Evolutionary conservation across 2,329 filamentous ascomycete species (phyloP).

Genomic region (Apiospora aurea): DNA sequence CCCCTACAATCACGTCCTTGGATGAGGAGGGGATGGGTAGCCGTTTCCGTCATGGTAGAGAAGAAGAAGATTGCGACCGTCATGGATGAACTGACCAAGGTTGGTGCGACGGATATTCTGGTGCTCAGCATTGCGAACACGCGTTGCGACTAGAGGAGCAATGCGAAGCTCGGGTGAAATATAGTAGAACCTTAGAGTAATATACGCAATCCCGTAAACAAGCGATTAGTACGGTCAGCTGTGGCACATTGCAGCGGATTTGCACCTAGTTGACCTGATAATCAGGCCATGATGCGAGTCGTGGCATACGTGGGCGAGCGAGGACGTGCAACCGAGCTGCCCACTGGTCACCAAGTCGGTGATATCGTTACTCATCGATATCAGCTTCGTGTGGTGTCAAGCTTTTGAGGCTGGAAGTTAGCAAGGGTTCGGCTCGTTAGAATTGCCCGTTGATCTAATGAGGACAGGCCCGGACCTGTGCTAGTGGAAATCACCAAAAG

Average conservation of each 20-base stretch:
- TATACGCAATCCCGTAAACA: slow-evolving; percentile 4
- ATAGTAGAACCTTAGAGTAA: slow-evolving; percentile 15
- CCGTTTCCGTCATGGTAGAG: slow-evolving; percentile 93
- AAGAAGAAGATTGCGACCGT: slow-evolving; percentile 83
- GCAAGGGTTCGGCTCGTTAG: not conserved
- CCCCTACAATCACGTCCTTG: slow-evolving; percentile 87
- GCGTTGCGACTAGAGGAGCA: slow-evolving; percentile 31
- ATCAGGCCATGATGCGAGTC: not conserved
- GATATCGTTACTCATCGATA: not conserved
- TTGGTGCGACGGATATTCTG: slow-evolving; percentile 85
- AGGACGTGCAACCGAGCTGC: not conserved
- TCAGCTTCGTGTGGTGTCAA: not conserved
- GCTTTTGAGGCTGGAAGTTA: slow-evolving; percentile 2
- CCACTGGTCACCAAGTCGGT: not conserved
- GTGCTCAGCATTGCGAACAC: slow-evolving; percentile 84
- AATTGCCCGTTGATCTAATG: not conserved
- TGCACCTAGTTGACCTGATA: not conserved
- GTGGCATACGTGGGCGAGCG: not conserved
- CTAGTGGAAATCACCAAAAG: not conserved
- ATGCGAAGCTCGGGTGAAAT: not conserved
- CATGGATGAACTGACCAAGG: slow-evolving; percentile 82
- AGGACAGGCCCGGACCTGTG: not conserved
- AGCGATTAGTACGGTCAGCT: not conserved
- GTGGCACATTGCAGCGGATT: not conserved
- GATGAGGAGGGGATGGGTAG: slow-evolving; percentile 92